These are phyloP conservation scores for Scedosporium minutisporum DNA, from an alignment of 2,329 filamentous ascomycete species.

Conservation along the genomic window DNA sequence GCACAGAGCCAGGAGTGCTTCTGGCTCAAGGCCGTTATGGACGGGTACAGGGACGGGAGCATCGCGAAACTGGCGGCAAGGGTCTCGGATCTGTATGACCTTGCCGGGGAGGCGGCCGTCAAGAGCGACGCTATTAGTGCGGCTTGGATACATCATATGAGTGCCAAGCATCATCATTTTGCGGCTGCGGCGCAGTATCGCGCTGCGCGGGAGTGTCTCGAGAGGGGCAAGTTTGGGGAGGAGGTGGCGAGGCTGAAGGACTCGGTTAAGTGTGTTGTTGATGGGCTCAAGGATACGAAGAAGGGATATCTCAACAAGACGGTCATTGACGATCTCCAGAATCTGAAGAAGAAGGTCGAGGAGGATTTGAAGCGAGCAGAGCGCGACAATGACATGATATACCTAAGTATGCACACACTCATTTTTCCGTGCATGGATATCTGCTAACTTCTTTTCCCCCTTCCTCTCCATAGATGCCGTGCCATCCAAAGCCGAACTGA, in stretches of 20 bases:
- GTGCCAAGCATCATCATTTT: conserved; percentile 94
- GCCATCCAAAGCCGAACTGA: conserved; percentile 80
- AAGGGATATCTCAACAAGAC: conserved; percentile 67
- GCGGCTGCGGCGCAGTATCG: conserved; percentile 90
- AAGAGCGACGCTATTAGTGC: conserved; percentile 84
- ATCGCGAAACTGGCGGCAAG: conserved; percentile 85
- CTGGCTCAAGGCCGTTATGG: conserved; percentile 95
- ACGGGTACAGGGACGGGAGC: conserved; percentile 81
- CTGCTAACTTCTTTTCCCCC: not conserved
- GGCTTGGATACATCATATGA: conserved; percentile 97
- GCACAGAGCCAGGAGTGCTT: conserved; percentile 96
- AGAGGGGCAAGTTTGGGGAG: conserved; percentile 91
- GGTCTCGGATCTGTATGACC: conserved; percentile 82
- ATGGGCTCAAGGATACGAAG: conserved; percentile 74
- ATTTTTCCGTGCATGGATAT: not conserved
- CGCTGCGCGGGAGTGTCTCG: conserved; percentile 80
- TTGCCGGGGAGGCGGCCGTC: conserved; percentile 75
- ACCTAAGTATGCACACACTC: conserved; percentile 51
- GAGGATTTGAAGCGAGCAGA: conserved; percentile 89
- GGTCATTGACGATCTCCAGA: conserved; percentile 73
- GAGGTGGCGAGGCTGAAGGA: conserved; percentile 82
- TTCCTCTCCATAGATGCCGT: conserved; percentile 49
- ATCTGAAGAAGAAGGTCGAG: conserved; percentile 69
- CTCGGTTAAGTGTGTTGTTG: conserved; percentile 70
- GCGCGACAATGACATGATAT: conserved; percentile 94